Conservation (phyloP, 768 basidiomycete genomes). For the Lepiota venenata region DNA sequence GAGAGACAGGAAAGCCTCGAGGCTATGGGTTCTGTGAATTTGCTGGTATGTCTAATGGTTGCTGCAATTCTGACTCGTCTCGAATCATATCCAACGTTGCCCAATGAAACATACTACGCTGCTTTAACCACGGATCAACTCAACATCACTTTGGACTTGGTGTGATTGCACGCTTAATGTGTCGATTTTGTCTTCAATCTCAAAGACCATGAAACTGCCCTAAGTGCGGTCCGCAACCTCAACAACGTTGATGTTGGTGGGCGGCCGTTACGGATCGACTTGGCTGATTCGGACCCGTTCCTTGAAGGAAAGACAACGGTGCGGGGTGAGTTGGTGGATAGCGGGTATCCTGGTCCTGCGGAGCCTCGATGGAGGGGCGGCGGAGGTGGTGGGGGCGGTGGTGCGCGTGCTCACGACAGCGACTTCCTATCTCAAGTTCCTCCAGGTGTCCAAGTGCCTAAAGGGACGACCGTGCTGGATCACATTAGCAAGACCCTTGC, state of each 20-base stretch:
- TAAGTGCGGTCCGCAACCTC: slow-evolving; percentile 93
- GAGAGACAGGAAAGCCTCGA: slow-evolving; percentile 92
- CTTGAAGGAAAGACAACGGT: slow-evolving; percentile 89
- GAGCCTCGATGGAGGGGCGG: slow-evolving; percentile 56
- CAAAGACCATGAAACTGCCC: slow-evolving; percentile 91
- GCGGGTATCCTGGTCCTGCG: slow-evolving; percentile 51
- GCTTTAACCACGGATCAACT: slow-evolving; percentile 7
- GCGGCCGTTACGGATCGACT: slow-evolving; percentile 88
- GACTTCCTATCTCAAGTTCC: slow-evolving; percentile 69
- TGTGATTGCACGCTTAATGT: slow-evolving; percentile 5
- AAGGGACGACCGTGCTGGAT: slow-evolving; percentile 72
- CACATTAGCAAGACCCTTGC: slow-evolving; percentile 85
- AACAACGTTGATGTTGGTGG: slow-evolving; percentile 93
- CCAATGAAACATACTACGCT: background rate
- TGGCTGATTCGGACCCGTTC: slow-evolving; percentile 91
- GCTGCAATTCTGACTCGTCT: slow-evolving; percentile 8
- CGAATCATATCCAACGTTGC: background rate
- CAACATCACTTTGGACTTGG: background rate
- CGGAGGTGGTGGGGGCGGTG: slow-evolving; percentile 40
- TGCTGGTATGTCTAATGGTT: slow-evolving; percentile 55
- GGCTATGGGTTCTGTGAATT: slow-evolving; percentile 96
- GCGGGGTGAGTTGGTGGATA: slow-evolving; percentile 75
- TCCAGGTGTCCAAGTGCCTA: slow-evolving; percentile 68
- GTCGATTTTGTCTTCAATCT: slow-evolving; percentile 5
- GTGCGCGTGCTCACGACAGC: slow-evolving; percentile 37